Conservation (phyloP, 148 eudicot genomes). For the Euryodendron excelsum region DNA sequence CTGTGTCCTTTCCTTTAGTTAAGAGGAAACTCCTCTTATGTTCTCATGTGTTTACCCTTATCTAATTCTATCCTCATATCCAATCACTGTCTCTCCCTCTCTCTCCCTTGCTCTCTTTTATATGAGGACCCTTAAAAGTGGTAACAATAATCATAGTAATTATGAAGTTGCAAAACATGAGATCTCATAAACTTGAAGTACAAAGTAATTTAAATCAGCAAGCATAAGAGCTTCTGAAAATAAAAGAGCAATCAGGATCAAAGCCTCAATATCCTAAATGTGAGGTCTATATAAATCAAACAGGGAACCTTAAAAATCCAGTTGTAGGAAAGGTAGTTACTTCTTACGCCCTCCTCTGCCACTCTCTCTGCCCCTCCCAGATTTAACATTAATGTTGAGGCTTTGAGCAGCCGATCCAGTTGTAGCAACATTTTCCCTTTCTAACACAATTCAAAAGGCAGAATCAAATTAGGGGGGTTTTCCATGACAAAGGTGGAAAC, state of each 20-base stretch:
- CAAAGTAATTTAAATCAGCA: background rate
- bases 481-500: background rate
- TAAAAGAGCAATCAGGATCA: slow-evolving; percentile 2
- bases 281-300: background rate
- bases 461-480: background rate
- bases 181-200: background rate
- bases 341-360: slow-evolving; percentile 93
- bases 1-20: background rate
- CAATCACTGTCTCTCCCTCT: background rate
- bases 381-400: slow-evolving; percentile 48
- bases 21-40: background rate
- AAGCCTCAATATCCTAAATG: background rate
- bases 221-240: background rate
- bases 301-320: background rate
- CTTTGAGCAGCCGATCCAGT: slow-evolving; percentile 53
- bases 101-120: background rate
- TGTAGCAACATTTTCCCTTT: slow-evolving; percentile 58
- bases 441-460: slow-evolving; percentile 34
- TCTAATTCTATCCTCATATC: background rate
- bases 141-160: background rate
- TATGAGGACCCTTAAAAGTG: too few species aligned
- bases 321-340: slow-evolving; percentile 34
- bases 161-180: background rate
- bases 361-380: slow-evolving; percentile 62
- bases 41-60: background rate